Conservation (phyloP, 257 asterid species). For the Mentha longifolia region DNA sequence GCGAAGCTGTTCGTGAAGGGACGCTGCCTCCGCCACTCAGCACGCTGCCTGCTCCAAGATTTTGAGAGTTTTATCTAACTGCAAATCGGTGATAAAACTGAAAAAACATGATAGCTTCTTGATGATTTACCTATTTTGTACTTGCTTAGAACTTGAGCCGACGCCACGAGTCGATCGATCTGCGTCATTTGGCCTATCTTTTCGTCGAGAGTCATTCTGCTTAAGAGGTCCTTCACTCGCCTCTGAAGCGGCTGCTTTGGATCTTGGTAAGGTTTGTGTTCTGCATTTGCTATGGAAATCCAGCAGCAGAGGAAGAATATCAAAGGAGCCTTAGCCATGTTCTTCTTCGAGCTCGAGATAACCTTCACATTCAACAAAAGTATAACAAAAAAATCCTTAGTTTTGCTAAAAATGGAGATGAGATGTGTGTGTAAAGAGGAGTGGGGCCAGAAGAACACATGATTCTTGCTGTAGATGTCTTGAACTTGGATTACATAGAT, state of each 20-base stretch:
- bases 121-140: neutral
- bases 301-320: neutral
- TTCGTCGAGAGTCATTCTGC: slow-evolving; percentile 1
- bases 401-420: too few species aligned
- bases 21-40: slow-evolving; percentile 11
- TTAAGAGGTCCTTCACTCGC: slow-evolving; percentile 6
- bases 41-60: neutral
- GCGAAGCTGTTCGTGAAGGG: slow-evolving; percentile 2
- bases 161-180: neutral
- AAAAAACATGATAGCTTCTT: neutral
- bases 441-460: neutral
- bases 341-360: neutral
- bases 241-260: neutral
- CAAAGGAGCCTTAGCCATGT: neutral
- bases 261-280: neutral
- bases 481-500: neutral
- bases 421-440: neutral
- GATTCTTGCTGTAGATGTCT: neutral
- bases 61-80: neutral
- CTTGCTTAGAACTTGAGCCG: neutral
- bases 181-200: slow-evolving; percentile 13
- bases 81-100: neutral
- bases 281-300: neutral
- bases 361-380: slow-evolving; percentile 4
- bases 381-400: too few species aligned